A percentile compares a stretch with the other conserved stretches of the same genome.
Evolutionary conservation across 768 basidiomycete genomes (phyloP).

Genomic region (Tulasnella sp.): DNA sequence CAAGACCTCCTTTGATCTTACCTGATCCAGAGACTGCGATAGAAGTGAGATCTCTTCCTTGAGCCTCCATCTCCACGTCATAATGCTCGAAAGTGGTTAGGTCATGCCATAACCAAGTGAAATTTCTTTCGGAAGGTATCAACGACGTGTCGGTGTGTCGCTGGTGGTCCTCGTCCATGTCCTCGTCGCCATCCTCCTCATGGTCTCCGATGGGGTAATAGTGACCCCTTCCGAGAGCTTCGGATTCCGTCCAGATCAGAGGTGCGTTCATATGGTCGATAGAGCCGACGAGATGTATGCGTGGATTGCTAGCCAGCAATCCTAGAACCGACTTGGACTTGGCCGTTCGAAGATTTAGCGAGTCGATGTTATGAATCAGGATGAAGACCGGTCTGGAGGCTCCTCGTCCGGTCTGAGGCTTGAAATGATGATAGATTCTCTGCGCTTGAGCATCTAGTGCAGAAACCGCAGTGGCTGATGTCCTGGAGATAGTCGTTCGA

Average conservation of each 20-base stretch:
- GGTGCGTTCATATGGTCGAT: constrained; percentile 79
- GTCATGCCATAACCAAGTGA: constrained; percentile 77
- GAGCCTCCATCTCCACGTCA: constrained; percentile 47
- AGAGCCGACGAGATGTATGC: constrained; percentile 72
- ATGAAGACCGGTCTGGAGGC: constrained; percentile 46
- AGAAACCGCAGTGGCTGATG: constrained; percentile 22
- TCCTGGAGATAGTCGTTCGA: background rate
- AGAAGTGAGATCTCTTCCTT: constrained; percentile 27
- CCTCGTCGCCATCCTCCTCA: background rate
- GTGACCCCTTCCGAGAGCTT: constrained; percentile 39
- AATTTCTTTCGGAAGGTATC: constrained; percentile 17
- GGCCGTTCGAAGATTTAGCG: constrained; percentile 47
- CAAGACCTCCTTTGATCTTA: constrained; percentile 26
- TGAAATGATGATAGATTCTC: constrained; percentile 52
- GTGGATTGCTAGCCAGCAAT: constrained; percentile 55
- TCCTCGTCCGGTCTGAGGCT: constrained; percentile 19
- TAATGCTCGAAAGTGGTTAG: constrained; percentile 75
- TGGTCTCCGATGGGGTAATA: background rate
- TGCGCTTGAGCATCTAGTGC: constrained; percentile 49
- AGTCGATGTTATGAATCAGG: constrained; percentile 82
- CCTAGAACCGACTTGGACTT: constrained; percentile 56
- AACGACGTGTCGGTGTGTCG: constrained; percentile 22
- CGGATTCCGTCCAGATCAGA: constrained; percentile 67
- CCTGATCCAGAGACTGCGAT: constrained; percentile 23
- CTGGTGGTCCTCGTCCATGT: too few relatives aligned